These are phyloP conservation scores for Ceriops zippeliana DNA, from an alignment of 345 rosid genomes.

Conservation along the genomic window DNA sequence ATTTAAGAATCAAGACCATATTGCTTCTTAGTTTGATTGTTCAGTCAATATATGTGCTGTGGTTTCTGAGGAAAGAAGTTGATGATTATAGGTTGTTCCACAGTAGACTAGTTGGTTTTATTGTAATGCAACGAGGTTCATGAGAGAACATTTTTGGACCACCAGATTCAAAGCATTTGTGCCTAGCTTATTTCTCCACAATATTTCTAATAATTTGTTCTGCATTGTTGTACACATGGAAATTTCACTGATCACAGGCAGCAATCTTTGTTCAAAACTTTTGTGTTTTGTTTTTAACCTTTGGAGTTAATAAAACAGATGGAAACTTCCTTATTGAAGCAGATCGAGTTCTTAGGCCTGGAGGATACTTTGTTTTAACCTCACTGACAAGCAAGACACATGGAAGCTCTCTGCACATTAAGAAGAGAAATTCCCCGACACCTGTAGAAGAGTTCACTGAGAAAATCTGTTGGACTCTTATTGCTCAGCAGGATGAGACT, in stretches of 20 bases:
- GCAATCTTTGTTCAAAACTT: slow-evolving; percentile 9
- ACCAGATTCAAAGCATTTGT: too few species aligned
- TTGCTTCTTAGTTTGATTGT: neutral
- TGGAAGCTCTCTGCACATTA: slow-evolving; percentile 42
- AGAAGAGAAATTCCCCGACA: slow-evolving; percentile 51
- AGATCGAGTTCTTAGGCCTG: slow-evolving; percentile 91
- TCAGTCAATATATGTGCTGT: neutral
- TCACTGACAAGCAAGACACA: slow-evolving; percentile 61
- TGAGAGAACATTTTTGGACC: too few species aligned
- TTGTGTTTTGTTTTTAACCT: slow-evolving; percentile 18
- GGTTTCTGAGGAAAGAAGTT: neutral
- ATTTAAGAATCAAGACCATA: neutral
- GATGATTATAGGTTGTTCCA: neutral
- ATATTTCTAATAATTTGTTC: too few species aligned
- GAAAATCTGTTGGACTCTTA: slow-evolving; percentile 78
- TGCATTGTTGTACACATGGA: too few species aligned
- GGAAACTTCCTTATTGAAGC: slow-evolving; percentile 86
- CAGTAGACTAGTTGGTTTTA: too few species aligned
- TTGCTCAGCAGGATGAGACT: slow-evolving; percentile 94
- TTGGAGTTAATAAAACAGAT: slow-evolving; percentile 43
- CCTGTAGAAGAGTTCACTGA: slow-evolving; percentile 62
- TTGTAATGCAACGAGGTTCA: too few species aligned
- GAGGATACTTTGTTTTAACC: slow-evolving; percentile 92
- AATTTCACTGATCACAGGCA: neutral
- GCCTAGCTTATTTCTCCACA: too few species aligned